These are phyloP conservation scores for Pleurotus citrinopileatus DNA, from an alignment of 768 basidiomycete species.

Conservation along the genomic window DNA sequence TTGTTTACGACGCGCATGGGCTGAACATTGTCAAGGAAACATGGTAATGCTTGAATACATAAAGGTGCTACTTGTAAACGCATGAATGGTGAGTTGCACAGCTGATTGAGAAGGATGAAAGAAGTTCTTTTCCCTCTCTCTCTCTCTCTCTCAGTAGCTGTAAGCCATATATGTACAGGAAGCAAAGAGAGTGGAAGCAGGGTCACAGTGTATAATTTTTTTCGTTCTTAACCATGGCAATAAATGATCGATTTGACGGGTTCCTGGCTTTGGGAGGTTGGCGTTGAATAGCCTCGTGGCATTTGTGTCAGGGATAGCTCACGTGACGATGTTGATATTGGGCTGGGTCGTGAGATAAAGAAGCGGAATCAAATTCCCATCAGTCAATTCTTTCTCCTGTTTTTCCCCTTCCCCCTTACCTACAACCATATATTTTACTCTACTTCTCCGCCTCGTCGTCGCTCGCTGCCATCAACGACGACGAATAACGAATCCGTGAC, in stretches of 20 bases:
- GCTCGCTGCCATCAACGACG: constrained; percentile 6
- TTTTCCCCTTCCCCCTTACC: background rate
- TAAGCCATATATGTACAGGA: background rate
- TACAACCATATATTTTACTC: constrained; percentile 3
- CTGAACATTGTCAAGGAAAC: background rate
- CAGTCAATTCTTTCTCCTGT: constrained; percentile 13
- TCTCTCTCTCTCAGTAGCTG: no score
- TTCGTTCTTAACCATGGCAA: background rate
- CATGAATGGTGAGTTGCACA: no score
- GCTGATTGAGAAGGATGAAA: no score
- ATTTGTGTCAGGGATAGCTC: constrained; percentile 20
- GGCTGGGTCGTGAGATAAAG: constrained; percentile 33
- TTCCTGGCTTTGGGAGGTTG: constrained; percentile 8
- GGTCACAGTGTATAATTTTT: background rate
- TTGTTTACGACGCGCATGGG: no score
- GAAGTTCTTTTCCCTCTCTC: background rate
- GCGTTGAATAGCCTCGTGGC: constrained; percentile 11
- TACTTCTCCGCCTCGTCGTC: background rate
- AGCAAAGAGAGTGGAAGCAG: background rate
- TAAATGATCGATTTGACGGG: constrained; percentile 5
- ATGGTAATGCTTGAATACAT: no score
- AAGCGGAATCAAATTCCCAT: constrained; percentile 29
- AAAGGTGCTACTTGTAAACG: no score
- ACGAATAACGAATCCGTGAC: constrained; percentile 5
- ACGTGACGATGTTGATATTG: constrained; percentile 44